Evolutionary conservation across 1,139 yeast species (phyloP), one percentile per base, ranked within the genome.

Genomic region (Taphrina populina): DNA sequence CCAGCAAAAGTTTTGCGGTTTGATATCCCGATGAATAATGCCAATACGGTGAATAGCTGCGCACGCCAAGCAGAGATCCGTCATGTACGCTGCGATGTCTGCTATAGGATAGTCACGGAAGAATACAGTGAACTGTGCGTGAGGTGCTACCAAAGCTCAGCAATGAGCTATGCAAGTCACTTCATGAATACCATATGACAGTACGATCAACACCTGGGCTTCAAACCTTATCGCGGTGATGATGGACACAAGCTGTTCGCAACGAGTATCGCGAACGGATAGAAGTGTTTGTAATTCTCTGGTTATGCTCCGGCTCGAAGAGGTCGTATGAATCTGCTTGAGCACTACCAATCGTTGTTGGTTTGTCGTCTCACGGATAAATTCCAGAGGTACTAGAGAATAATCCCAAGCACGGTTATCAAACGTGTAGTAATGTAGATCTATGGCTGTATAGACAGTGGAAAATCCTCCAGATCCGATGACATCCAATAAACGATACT

Each of bases 11-110:
- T 88, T 88, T 1, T 60, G 56, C 43, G 95, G 95, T 66, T 88
- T 88, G 64, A 88, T 79, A 70, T 88, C 96, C 62, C 95, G 77
- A 69, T 88, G 96, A 34, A 88, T 84, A 34, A 88, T 82, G 11
- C 81, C 82, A 64, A 82, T 80, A 29, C 76, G 74, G 67, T 87
- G 95, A 32, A 87, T 83, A 70, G 81, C 87, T 56, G 78, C 79
- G 45, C 88, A 72, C 0, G 92, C 90, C 59, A 80, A 80, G 53
- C 90, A 75, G 58, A 90, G 73, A 67, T 90, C 95, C 11, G 47
- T 37, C 43, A 58, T 23, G 29, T 58, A 58, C 24, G 37, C 21
- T 5, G 57, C 53, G 11, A 58, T 37, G 10, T 54, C 52, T n/a
- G 33, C 21, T 11, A 58, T 23, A n/a, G 58, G 47, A 21, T 54